Base-by-base conservation (phyloP, 164 flowering plant species). In the Cinnamomum micranthum region DNA sequence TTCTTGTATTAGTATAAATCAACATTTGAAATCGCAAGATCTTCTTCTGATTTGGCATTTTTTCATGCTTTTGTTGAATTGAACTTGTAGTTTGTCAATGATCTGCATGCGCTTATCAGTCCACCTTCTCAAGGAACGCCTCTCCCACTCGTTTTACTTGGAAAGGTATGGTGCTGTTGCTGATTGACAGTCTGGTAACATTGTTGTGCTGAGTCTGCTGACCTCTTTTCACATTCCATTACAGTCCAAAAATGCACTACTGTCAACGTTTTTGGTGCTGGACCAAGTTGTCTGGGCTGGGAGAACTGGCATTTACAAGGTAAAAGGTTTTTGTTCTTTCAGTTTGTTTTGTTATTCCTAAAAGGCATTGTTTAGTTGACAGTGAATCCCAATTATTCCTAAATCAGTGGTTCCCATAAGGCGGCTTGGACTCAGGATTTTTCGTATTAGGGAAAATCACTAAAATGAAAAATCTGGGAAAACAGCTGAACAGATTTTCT, bases 211-310 rank as follows among this genome's bases (percentile, higher is more conserved):
- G 55, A 27, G 27, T 31, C 58, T 23, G 19, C 27, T 74, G 55
- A 27, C 50, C 28, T 6, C 14, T 76, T n/a, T 22, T 63, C 20
- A 64, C 23, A 20, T 71, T 31, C 23, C 22, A 6, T 85, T 83
- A 25, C 91, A 96, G 99, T 92, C 97, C 71, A 96, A 94, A 76
- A 96, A 96, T 84, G 97, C 97, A 4, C 78, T 96, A 68, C 68
- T 96, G 76, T 96, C 99, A 20, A 92, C 95, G 70, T 96, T 96
- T 90, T 86, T 96, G 81, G 88, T 96, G 77, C 91, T 96, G 58
- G 98, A 96, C 85, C 99, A 96, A 91, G 82, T 96, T 78, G 94
- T 96, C 70, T 96, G 99, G 99, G 97, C 94, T 71, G 90, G 92
- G 67, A 92, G 97, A 80, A 71, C 93, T 17, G 99, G 98, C 82